These are phyloP conservation scores for Paramecium tetraurelia DNA, from an alignment of 73 alveolate species.

Conservation along the genomic window DNA sequence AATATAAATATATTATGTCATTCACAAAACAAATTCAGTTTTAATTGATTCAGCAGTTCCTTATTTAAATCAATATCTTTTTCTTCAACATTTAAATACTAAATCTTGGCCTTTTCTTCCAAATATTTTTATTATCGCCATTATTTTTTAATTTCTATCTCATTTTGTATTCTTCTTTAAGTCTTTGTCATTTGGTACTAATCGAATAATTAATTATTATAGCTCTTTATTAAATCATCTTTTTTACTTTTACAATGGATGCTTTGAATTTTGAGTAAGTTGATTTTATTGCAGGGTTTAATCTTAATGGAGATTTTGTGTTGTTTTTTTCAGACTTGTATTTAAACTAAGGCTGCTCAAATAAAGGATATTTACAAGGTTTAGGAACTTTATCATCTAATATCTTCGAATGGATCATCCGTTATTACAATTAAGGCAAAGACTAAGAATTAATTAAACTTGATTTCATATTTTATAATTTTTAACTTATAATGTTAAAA, in stretches of 20 bases:
- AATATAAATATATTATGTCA: neutral
- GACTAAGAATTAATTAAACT: neutral
- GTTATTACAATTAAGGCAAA: neutral
- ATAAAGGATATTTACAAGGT: neutral
- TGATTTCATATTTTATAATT: neutral
- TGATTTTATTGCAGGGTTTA: neutral
- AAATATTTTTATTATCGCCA: neutral
- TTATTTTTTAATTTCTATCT: neutral
- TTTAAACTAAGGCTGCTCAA: neutral
- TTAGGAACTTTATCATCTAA: neutral
- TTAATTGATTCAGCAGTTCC: neutral
- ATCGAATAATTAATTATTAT: neutral
- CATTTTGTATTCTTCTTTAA: neutral
- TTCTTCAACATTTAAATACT: neutral
- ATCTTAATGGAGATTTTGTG: neutral
- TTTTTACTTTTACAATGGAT: neutral
- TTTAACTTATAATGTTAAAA: neutral
- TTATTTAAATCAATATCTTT: neutral
- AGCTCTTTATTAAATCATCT: neutral
- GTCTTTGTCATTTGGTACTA: neutral
- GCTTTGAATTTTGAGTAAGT: neutral
- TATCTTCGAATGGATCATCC: neutral
- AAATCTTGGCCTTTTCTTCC: neutral
- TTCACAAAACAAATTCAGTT: neutral
- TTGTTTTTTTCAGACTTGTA: neutral